These are phyloP conservation scores for Pouteria campechiana DNA, from an alignment of 179 eudicot species.

Conservation along the genomic window DNA sequence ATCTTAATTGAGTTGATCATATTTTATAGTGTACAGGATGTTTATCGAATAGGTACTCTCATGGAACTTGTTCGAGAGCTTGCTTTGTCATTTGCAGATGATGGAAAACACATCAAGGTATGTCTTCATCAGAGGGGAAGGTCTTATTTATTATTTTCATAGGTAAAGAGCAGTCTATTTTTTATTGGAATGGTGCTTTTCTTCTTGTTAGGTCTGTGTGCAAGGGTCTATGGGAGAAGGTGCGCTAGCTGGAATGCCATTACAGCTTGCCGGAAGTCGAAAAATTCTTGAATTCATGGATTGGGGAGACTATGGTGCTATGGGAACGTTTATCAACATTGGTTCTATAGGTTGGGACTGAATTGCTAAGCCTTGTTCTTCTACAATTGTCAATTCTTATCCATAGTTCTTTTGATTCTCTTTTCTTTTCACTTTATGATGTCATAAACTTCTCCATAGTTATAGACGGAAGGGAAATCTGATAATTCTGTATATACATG, in stretches of 20 bases:
- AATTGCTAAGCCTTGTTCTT: too few relatives aligned
- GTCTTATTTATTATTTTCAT: too few relatives aligned
- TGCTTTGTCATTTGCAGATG: constrained; percentile 89
- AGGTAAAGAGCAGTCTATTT: too few relatives aligned
- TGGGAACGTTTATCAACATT: constrained; percentile 74
- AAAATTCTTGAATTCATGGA: constrained; percentile 91
- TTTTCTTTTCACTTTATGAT: too few relatives aligned
- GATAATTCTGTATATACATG: too few relatives aligned
- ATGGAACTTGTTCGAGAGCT: constrained; percentile 87
- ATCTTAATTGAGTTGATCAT: constrained; percentile 10
- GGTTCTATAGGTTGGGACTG: constrained; percentile 64
- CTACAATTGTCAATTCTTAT: too few relatives aligned
- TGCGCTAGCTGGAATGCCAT: constrained; percentile 88
- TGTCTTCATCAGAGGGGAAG: too few relatives aligned
- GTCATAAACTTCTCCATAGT: too few relatives aligned
- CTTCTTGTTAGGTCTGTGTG: constrained; percentile 64
- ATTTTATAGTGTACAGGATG: constrained; percentile 58
- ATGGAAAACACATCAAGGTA: constrained; percentile 92
- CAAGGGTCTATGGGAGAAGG: constrained; percentile 99
- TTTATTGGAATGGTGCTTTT: background rate
- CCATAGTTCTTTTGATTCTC: too few relatives aligned
- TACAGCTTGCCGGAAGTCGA: constrained; percentile 85
- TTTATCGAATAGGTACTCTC: constrained; percentile 93
- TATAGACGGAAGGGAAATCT: too few relatives aligned
- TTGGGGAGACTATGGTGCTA: constrained; percentile 95